These are phyloP conservation scores for Pleurotus platypus DNA, from an alignment of 768 basidiomycete genomes.

Conservation along the genomic window DNA sequence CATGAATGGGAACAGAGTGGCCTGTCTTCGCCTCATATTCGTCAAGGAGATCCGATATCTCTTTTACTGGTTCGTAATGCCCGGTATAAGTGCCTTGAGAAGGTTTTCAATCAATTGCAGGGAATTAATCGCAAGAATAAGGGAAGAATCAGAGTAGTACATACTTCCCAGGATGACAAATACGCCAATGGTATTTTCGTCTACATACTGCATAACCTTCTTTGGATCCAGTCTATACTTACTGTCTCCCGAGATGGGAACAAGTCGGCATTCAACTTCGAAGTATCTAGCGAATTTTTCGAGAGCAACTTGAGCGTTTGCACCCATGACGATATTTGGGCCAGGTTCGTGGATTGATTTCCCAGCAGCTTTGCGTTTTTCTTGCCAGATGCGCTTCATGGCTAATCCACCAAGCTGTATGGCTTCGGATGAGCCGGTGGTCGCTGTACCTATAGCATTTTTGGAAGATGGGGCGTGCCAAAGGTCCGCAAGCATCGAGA, in stretches of 20 bases:
- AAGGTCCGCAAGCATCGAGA: slow-evolving; percentile 53
- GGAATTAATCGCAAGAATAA: slow-evolving; percentile 37
- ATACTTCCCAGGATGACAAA: slow-evolving; percentile 48
- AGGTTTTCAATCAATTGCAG: slow-evolving; percentile 44
- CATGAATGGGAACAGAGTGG: slow-evolving; percentile 62
- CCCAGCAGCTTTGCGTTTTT: slow-evolving; percentile 58
- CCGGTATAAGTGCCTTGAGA: slow-evolving; percentile 57
- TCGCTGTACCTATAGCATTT: slow-evolving; percentile 67
- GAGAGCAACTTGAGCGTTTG: slow-evolving; percentile 71
- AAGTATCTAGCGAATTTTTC: slow-evolving; percentile 74
- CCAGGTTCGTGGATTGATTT: slow-evolving; percentile 78
- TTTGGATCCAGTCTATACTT: slow-evolving; percentile 56
- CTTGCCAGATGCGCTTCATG: slow-evolving; percentile 72
- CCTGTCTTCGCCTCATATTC: slow-evolving; percentile 63
- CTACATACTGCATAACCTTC: slow-evolving; percentile 60
- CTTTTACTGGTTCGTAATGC: slow-evolving; percentile 77
- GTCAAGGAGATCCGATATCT: slow-evolving; percentile 73
- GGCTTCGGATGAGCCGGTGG: slow-evolving; percentile 70
- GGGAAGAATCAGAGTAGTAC: slow-evolving; percentile 9
- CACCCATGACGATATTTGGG: slow-evolving; percentile 64
- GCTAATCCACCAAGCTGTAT: slow-evolving; percentile 74
- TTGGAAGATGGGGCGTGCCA: slow-evolving; percentile 67
- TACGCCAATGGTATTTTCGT: slow-evolving; percentile 74
- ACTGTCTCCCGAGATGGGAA: slow-evolving; percentile 47
- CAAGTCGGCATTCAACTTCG: slow-evolving; percentile 61